Conservation (phyloP, 169 alveolate genomes). For the Amoebophrya sp. region DNA sequence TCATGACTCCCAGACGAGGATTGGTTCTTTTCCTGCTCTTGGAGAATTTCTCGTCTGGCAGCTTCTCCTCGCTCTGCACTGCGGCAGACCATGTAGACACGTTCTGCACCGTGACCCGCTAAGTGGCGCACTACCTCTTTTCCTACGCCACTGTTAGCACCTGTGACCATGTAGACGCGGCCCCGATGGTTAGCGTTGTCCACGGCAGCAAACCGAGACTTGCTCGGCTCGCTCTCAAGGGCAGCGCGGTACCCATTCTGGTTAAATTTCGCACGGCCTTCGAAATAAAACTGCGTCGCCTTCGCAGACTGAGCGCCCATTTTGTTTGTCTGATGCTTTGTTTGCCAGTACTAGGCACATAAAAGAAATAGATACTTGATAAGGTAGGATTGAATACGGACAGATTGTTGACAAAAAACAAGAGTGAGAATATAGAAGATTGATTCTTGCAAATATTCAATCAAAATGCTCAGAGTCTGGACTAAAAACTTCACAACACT, state of each 20-base stretch:
- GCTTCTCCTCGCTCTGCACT: background rate
- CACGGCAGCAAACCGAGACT: background rate
- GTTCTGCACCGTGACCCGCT: background rate
- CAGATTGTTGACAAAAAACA: too few relatives aligned
- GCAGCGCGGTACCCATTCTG: background rate
- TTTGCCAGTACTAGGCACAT: too few relatives aligned
- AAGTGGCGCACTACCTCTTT: background rate
- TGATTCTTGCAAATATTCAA: too few relatives aligned
- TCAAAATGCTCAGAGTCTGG: too few relatives aligned
- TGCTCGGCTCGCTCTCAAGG: background rate
- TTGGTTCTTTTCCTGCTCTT: too few relatives aligned
- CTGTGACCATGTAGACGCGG: slow-evolving; percentile 15
- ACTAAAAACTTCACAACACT: too few relatives aligned
- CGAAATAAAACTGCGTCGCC: background rate
- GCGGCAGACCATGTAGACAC: slow-evolving; percentile 1
- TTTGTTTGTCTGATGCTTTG: too few relatives aligned
- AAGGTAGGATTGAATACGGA: too few relatives aligned
- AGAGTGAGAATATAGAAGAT: too few relatives aligned
- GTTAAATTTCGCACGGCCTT: background rate
- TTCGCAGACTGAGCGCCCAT: background rate
- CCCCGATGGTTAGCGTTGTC: background rate
- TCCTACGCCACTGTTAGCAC: background rate
- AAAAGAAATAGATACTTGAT: too few relatives aligned
- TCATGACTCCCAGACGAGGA: too few relatives aligned
- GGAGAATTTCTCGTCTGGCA: too few relatives aligned